A percentile compares a stretch with the other conserved stretches of the same genome.
These are phyloP conservation scores for Shiraia bambusicola DNA, from an alignment of 2,329 filamentous ascomycete genomes.

Conservation along the genomic window DNA sequence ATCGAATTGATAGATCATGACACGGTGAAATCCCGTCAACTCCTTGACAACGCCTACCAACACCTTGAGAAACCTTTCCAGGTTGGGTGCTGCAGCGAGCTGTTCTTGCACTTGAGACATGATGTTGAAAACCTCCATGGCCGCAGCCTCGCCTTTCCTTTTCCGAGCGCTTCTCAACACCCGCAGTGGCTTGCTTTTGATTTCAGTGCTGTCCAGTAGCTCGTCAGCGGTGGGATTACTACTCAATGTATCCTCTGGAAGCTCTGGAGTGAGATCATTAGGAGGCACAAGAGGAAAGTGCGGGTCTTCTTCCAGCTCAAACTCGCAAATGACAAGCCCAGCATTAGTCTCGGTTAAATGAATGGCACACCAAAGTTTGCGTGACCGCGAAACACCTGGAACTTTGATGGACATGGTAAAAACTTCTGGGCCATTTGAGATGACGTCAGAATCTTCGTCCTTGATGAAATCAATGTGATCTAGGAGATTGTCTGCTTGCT, in stretches of 20 bases:
- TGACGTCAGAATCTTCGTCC: conserved; percentile 76
- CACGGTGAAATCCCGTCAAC: conserved; percentile 84
- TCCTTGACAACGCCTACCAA: conserved; percentile 86
- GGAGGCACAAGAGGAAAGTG: conserved; percentile 66
- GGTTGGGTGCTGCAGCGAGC: conserved; percentile 67
- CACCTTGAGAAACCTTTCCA: conserved; percentile 76
- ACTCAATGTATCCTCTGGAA: conserved; percentile 72
- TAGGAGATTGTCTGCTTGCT: conserved; percentile 78
- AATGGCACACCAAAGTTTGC: conserved; percentile 85
- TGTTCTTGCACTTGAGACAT: conserved; percentile 92
- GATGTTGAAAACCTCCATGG: conserved; percentile 89
- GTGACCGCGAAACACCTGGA: conserved; percentile 52
- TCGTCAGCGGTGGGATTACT: conserved; percentile 74
- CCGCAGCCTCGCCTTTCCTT: conserved; percentile 73
- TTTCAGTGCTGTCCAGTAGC: conserved; percentile 72
- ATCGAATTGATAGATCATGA: conserved; percentile 94
- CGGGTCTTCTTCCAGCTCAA: conserved; percentile 79
- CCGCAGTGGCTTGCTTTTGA: conserved; percentile 73
- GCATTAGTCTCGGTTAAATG: conserved; percentile 70
- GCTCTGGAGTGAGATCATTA: conserved; percentile 59
- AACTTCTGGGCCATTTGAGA: conserved; percentile 77
- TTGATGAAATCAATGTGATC: conserved; percentile 88
- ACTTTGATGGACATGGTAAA: conserved; percentile 75
- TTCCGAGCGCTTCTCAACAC: conserved; percentile 74
- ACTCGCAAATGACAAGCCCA: conserved; percentile 76